Percentiles rank a stretch among this genome's conserved stretches.
Evolutionary conservation across 306 rosid genomes (phyloP).

Genomic region (Casuarina glauca): DNA sequence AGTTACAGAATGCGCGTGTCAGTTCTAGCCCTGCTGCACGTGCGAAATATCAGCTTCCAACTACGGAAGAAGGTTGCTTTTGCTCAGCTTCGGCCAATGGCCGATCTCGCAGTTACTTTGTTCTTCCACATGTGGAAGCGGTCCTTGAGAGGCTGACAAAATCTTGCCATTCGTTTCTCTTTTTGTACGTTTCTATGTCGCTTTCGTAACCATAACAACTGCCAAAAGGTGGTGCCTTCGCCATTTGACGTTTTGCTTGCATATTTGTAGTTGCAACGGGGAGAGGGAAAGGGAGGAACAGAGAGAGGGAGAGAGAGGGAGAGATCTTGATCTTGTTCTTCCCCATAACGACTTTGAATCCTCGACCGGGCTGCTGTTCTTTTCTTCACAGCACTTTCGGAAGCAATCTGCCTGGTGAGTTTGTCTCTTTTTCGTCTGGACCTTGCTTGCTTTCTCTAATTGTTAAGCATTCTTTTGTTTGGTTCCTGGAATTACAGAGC

Average conservation of each 20-base stretch:
- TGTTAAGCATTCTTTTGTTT: conserved; percentile 23
- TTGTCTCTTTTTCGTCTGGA: conserved; percentile 28
- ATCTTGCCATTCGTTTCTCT: no score
- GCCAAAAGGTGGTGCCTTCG: no score
- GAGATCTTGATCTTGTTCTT: conserved; percentile 13
- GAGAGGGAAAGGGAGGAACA: conserved; percentile 12
- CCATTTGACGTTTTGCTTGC: background rate
- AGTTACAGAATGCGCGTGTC: no score
- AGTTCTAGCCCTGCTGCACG: no score
- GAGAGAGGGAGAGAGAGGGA: conserved; percentile 4
- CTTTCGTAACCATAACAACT: no score
- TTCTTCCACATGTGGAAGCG: no score
- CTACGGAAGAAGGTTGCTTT: no score
- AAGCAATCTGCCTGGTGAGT: background rate
- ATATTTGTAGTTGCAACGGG: background rate
- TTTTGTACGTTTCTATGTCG: no score
- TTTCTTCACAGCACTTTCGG: conserved; percentile 6
- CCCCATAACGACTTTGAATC: background rate
- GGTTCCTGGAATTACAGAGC: conserved; percentile 3
- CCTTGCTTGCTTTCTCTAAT: conserved; percentile 26
- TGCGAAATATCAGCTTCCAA: no score
- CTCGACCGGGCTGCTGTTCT: conserved; percentile 6
- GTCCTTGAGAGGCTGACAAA: no score
- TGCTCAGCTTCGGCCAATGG: no score
- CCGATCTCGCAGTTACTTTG: no score